Base-by-base conservation (phyloP, 495 filamentous ascomycete genomes). In the Talaromyces nanjingensis region DNA sequence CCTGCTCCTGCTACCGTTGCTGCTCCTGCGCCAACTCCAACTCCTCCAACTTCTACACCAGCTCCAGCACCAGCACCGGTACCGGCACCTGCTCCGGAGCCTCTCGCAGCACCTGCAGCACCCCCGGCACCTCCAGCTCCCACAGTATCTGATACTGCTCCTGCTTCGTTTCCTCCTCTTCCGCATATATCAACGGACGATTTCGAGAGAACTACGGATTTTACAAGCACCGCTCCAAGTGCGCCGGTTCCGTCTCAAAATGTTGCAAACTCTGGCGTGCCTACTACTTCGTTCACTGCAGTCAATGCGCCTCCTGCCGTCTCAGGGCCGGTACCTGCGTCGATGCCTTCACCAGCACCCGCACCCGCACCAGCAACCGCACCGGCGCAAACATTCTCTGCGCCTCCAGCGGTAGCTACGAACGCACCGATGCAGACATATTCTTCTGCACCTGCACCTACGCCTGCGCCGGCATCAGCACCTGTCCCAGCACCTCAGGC, bases 101-200 rank as follows among this genome's bases (percentile, higher is more conserved):
- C 20, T 25, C 53, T 25, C 29, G 25, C 54, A n/a, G 31, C 31
- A 7, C n/a, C 29, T 59, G 11, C 8, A 16, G 56, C 56, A n/a
- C 12, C 56, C 0, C 31, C 27, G 56, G 29, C 27, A 33, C 56
- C 6, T 6, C 31, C 31, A 11, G 31, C 56, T 37, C 16, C 27
- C 27, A 8, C 18, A 9, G 56, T 33, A 8, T 20, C 29, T 59
- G 27, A 25, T 18, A 25, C 27, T 33, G 56, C n/a, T 27, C 22
- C 53, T 24, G 27, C 31, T 7, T 33, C 31, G 27, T 42, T 53
- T 34, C 60, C 60, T 20, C 60, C 60, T 27, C 45, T 54, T 14
- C 60, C 60, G 7, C 45, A 45, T 11, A 62, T 62, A 16, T 62
- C 60, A 18, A 52, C 39, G n/a, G 60, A 62, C 12, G 60, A 34